These are phyloP conservation scores for Petunia axillaris DNA, from an alignment of 257 asterid species.

Conservation along the genomic window DNA sequence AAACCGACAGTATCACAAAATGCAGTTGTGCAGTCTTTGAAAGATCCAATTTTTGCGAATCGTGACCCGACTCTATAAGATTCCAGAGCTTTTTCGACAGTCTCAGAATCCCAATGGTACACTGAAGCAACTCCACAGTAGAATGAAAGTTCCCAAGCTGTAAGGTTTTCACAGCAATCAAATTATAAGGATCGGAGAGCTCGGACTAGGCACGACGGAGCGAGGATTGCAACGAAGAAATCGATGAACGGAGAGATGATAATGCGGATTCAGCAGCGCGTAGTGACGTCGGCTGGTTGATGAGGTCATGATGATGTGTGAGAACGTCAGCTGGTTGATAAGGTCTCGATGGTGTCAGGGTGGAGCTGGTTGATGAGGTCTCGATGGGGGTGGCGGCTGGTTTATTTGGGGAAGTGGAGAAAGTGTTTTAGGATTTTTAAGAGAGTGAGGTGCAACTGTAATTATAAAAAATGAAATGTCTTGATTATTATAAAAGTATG, in stretches of 20 bases:
- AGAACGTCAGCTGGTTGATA: constrained; percentile 74
- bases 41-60: constrained; percentile 74
- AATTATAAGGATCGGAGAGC: constrained; percentile 81
- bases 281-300: constrained; percentile 84
- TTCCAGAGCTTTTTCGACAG: constrained; percentile 67
- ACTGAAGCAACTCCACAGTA: constrained; percentile 63
- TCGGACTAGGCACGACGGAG: constrained; percentile 71
- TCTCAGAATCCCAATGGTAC: constrained; percentile 63
- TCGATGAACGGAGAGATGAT: constrained; percentile 71
- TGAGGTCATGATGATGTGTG: constrained; percentile 80
- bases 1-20: constrained; percentile 72
- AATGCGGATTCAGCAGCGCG: constrained; percentile 76
- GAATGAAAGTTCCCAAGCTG: constrained; percentile 77
- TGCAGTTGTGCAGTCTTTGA: constrained; percentile 92
- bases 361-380: too few species aligned
- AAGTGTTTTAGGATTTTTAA: too few species aligned
- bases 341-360: too few species aligned
- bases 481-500: too few species aligned
- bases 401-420: too few species aligned
- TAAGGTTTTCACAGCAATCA: constrained; percentile 61
- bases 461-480: too few species aligned
- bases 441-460: too few species aligned
- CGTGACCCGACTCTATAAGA: constrained; percentile 55
- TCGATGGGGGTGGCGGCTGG: too few species aligned
- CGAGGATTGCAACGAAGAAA: constrained; percentile 77